These are phyloP conservation scores for Oropetium thomaeum DNA, from an alignment of 176 grass and related monocot species.

Conservation along the genomic window DNA sequence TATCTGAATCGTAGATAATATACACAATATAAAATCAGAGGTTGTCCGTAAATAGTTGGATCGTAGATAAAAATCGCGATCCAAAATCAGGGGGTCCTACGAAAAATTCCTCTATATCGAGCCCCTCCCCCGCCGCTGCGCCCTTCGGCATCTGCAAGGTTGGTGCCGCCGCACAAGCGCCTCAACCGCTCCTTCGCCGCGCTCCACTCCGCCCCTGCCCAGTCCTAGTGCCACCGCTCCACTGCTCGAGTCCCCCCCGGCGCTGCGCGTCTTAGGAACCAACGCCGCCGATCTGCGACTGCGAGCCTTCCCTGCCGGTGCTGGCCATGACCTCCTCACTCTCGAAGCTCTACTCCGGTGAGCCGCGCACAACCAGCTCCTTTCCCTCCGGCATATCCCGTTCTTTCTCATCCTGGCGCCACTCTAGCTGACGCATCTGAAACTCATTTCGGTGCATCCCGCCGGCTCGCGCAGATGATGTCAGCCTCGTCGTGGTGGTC, in stretches of 20 bases:
- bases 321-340: slow-evolving; percentile 43
- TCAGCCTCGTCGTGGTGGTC: slow-evolving; percentile 74
- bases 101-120: too few species aligned
- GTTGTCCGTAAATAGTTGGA: not conserved
- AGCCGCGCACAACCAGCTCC: not conserved
- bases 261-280: not conserved
- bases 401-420: not conserved
- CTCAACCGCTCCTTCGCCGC: too few species aligned
- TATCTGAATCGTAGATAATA: too few species aligned
- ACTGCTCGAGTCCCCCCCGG: not conserved
- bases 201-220: too few species aligned
- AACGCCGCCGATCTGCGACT: not conserved
- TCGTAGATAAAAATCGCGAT: not conserved
- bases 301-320: not conserved
- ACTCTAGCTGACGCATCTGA: not conserved
- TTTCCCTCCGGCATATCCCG: not conserved
- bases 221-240: not conserved
- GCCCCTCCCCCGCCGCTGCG: too few species aligned
- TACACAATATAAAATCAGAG: too few species aligned
- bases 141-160: too few species aligned
- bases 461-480: slow-evolving; percentile 54
- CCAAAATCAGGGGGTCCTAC: too few species aligned
- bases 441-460: too few species aligned
- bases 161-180: too few species aligned
- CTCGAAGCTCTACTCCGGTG: slow-evolving; percentile 77